Conservation (phyloP, 371 early-diverging fungal species). For the Phascolomyces articulosus region DNA sequence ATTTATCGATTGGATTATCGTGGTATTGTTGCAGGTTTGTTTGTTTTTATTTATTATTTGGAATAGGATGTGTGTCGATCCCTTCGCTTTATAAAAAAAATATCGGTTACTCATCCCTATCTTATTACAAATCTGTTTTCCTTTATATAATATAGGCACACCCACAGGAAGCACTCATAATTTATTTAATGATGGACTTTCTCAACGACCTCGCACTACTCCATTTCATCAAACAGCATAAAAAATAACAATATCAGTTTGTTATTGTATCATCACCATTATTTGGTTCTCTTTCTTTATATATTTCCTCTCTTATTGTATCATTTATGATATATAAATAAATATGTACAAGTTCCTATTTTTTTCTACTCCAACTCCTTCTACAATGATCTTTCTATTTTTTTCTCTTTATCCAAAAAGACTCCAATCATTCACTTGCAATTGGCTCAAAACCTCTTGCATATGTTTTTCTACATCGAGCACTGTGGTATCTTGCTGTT, state of each 20-base stretch:
- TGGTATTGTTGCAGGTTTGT: constrained; percentile 43
- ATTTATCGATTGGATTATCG: constrained; percentile 53
- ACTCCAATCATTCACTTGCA: constrained; percentile 61
- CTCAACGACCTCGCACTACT: background rate
- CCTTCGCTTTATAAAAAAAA: too few species aligned
- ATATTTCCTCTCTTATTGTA: background rate
- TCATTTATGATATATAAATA: background rate
- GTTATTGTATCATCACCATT: too few species aligned
- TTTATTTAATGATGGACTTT: background rate
- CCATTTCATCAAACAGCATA: background rate
- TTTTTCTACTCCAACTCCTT: background rate
- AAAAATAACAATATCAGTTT: background rate
- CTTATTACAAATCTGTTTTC: too few species aligned
- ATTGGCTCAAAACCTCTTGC: constrained; percentile 33
- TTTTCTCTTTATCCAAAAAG: constrained; percentile 47
- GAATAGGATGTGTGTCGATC: too few species aligned
- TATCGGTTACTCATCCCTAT: too few species aligned
- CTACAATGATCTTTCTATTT: background rate
- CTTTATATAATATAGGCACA: background rate
- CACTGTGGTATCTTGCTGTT: constrained; percentile 21
- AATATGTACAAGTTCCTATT: constrained; percentile 1
- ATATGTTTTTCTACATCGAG: constrained; percentile 53
- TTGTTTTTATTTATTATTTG: background rate
- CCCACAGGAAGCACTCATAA: constrained; percentile 10
- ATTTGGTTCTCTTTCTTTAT: background rate